phyloP scores from a whole-genome alignment of 108 stramenopile species.

The Cyclostephanos tholiformis region DNA sequence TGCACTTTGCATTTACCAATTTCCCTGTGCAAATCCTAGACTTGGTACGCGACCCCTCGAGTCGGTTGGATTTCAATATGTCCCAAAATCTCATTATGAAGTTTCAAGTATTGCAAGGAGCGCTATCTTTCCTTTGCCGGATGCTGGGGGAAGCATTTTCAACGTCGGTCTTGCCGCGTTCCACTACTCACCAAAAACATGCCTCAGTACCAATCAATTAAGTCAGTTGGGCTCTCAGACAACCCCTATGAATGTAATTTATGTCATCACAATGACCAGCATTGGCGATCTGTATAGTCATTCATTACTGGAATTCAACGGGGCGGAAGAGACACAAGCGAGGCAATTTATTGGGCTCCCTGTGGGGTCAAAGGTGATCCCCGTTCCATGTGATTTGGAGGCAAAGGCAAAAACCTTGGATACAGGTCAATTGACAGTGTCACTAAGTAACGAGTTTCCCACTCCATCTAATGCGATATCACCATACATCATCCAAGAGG shows the following conservation, averaged over 20 bases:
- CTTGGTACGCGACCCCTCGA: slow-evolving; percentile 69
- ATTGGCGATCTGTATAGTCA: slow-evolving; percentile 74
- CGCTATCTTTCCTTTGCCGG: slow-evolving; percentile 58
- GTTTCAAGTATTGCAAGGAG: slow-evolving; percentile 58
- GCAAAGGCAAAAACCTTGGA: not conserved
- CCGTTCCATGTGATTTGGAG: slow-evolving; percentile 24
- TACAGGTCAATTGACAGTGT: slow-evolving; percentile 10
- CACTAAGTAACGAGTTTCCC: slow-evolving; percentile 37
- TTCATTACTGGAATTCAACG: slow-evolving; percentile 52
- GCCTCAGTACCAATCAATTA: slow-evolving; percentile 17
- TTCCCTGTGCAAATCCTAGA: slow-evolving; percentile 49
- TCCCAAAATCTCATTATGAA: slow-evolving; percentile 26
- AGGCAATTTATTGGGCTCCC: slow-evolving; percentile 48
- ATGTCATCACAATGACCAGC: slow-evolving; percentile 62
- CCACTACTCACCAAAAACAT: slow-evolving; percentile 21
- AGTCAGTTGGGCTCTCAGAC: slow-evolving; percentile 17
- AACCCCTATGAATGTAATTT: slow-evolving; percentile 30
- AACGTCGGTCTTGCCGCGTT: slow-evolving; percentile 63
- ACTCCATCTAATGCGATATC: slow-evolving; percentile 35
- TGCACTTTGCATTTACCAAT: slow-evolving; percentile 61
- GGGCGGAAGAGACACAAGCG: slow-evolving; percentile 22
- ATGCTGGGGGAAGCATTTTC: slow-evolving; percentile 50
- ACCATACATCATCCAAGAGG: slow-evolving; percentile 1
- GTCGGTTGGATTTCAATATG: slow-evolving; percentile 41
- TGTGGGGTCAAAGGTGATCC: slow-evolving; percentile 52